Conservation (phyloP, 345 rosid genomes). For the Citrus hindsii region DNA sequence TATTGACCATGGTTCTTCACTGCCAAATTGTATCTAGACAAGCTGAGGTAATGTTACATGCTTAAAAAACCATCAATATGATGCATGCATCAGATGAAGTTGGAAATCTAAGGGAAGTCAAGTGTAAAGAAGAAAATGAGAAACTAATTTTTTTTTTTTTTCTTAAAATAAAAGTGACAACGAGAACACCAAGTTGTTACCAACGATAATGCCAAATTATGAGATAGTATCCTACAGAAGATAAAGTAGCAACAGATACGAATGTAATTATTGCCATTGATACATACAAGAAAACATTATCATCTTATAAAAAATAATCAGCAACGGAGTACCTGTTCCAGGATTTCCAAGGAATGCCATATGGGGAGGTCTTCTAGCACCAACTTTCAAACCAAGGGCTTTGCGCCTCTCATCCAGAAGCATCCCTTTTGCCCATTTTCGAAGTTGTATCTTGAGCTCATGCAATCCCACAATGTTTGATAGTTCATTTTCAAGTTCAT, state of each 20-base stretch:
- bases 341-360: slow-evolving; percentile 99
- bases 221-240: background rate
- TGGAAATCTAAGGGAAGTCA: background rate
- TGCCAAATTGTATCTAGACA: background rate
- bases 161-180: background rate
- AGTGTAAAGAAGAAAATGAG: background rate
- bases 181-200: background rate
- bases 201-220: background rate
- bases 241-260: background rate
- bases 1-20: background rate
- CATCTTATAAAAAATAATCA: background rate
- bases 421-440: slow-evolving; percentile 99
- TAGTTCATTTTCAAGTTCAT: slow-evolving; percentile 76
- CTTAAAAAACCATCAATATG: background rate
- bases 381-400: slow-evolving; percentile 88
- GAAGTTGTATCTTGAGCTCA: slow-evolving; percentile 79
- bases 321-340: slow-evolving; percentile 67
- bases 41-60: background rate
- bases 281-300: background rate
- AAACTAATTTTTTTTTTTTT: background rate
- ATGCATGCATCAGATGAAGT: background rate
- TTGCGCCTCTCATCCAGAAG: slow-evolving; percentile 94
- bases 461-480: slow-evolving; percentile 73
- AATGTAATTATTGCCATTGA: background rate
- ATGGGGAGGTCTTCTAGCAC: slow-evolving; percentile 85